Conservation (phyloP, 441 rosid species). For the Sinapis alba region DNA sequence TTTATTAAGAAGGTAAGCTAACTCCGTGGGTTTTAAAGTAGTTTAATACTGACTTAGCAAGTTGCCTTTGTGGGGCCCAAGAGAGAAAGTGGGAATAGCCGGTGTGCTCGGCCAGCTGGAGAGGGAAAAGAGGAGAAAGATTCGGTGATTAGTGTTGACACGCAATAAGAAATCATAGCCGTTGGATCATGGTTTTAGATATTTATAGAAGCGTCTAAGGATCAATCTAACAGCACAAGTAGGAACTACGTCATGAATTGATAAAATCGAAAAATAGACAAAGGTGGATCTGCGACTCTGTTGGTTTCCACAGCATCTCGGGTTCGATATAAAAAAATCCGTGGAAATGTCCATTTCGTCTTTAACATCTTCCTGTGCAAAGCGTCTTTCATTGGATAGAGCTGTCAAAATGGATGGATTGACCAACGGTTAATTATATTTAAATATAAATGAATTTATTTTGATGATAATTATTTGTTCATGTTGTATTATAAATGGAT, state of each 20-base stretch:
- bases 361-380: conserved; percentile 27
- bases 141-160: conserved; percentile 30
- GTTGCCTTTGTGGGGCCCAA: conserved; percentile 30
- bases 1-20: conserved; percentile 11
- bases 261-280: neutral
- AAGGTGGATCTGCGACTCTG: neutral
- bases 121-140: conserved; percentile 34
- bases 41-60: conserved; percentile 18
- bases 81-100: conserved; percentile 17
- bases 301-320: neutral
- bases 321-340: neutral
- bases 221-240: conserved; percentile 39
- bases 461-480: too few relatives aligned
- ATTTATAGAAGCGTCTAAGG: conserved; percentile 29
- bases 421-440: too few relatives aligned
- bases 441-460: too few relatives aligned
- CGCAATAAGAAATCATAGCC: neutral
- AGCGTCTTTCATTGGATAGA: too few relatives aligned
- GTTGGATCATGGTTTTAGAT: conserved; percentile 32
- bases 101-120: conserved; percentile 41
- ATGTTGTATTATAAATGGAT: too few relatives aligned
- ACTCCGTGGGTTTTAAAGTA: neutral
- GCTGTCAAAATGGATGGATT: too few relatives aligned
- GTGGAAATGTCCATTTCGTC: conserved; percentile 6
- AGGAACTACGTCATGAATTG: neutral